Evolutionary conservation across 805 yeast genomes (phyloP), one percentile per base, ranked within the genome.

Genomic region (Hanseniaspora taiwanica): DNA sequence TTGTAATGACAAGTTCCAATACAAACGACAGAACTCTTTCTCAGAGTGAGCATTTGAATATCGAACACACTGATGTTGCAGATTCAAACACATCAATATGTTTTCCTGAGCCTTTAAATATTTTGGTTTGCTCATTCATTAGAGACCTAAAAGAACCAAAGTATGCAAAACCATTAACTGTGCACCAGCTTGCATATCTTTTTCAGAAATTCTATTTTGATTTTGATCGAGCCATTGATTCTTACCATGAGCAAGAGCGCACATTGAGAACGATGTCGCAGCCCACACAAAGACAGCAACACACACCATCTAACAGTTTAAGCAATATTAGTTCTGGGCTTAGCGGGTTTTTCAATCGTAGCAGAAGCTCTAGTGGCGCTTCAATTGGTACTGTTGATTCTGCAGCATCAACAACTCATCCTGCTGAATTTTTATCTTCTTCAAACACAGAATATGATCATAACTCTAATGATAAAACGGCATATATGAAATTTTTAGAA

Each of bases 121-220:
- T 43, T 21, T 34, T 48, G 36, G 49, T 57, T 19, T 58, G 55
- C 40, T 16, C 41, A 7, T 58, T 57, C 43, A 53, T 58, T 18
- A 43, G 48, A 19, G 63, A 57, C 45, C 40, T 58, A 34, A 58
- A 57, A 43, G 59, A 58, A 39, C 63, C 63, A 10, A 58, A 58
- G 45, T 58, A 57, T 39, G 39, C 48, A 18, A 52, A 48, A 24
- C 63, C 63, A 5, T 38, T 58, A 20, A 51, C 44, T 23, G 51
- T 53, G 21, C 17, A 46, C 21, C 62, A 58, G 32, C 37, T 58
- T 23, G 48, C 62, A 3, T 46, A 51, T 7, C 39, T 57, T 9
- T 58, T 58, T 38, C 63, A 58, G 36, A 45, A 40, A 18, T 58
- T 58, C 32, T 58, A 58, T 36, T 35, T 39, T 3, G 50, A 49